Conservation (phyloP, 768 basidiomycete species). For the Tylopilus sp. region DNA sequence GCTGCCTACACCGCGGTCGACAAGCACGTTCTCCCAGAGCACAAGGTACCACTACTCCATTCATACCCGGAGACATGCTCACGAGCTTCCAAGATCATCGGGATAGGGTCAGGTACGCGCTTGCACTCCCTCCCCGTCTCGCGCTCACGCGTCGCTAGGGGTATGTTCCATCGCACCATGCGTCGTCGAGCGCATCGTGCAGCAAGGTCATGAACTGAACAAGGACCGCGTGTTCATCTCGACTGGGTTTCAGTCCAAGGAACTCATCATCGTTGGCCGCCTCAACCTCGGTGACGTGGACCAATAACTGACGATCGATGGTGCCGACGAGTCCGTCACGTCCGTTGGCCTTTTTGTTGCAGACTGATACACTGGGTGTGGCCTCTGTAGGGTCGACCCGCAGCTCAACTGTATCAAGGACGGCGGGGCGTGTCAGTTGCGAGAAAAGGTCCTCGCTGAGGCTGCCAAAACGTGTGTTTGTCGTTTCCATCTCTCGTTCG, state of each 20-base stretch:
- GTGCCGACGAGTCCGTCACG: conserved; percentile 84
- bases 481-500: background rate
- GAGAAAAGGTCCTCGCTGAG: conserved; percentile 97
- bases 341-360: background rate
- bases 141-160: background rate
- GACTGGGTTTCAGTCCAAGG: conserved; percentile 95
- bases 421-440: conserved; percentile 92
- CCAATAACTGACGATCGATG: conserved; percentile 85
- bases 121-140: background rate
- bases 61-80: background rate
- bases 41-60: conserved; percentile 58
- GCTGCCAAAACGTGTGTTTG: conserved; percentile 81
- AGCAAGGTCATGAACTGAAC: conserved; percentile 77
- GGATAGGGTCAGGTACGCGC: conserved; percentile 74
- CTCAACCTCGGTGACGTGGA: conserved; percentile 85
- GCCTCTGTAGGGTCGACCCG: conserved; percentile 66
- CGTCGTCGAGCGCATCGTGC: conserved; percentile 90
- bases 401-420: conserved; percentile 93
- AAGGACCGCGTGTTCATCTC: conserved; percentile 83
- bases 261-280: conserved; percentile 81
- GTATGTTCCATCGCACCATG: conserved; percentile 92
- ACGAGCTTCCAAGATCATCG: conserved; percentile 57
- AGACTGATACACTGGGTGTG: background rate
- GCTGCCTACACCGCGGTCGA: conserved; percentile 97
- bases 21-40: conserved; percentile 74